These are phyloP conservation scores for Puccinia novopanici DNA, from an alignment of 1,284 basidiomycete genomes.

Conservation along the genomic window DNA sequence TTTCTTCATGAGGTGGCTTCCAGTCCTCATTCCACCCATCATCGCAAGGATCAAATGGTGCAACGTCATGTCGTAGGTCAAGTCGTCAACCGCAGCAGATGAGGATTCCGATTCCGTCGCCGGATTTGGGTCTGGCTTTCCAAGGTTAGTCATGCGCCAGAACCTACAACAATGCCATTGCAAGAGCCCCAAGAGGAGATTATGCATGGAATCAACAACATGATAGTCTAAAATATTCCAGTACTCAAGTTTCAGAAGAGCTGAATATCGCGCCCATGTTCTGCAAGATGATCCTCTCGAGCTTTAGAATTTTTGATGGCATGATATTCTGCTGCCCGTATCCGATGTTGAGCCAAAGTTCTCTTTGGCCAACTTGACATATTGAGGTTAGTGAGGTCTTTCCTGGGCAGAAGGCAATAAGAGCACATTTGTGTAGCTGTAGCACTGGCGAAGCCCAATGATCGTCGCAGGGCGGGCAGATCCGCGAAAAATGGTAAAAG, in stretches of 20 bases:
- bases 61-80: too few species aligned
- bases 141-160: slow-evolving; percentile 20
- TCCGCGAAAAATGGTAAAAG: slow-evolving; percentile 51
- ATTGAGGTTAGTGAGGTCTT: slow-evolving; percentile 15
- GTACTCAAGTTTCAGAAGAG: too few species aligned
- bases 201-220: slow-evolving; percentile 38
- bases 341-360: background rate
- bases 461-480: slow-evolving; percentile 49
- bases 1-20: slow-evolving; percentile 16
- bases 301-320: background rate
- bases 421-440: slow-evolving; percentile 47
- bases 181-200: slow-evolving; percentile 19
- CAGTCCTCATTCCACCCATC: slow-evolving; percentile 31
- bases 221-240: slow-evolving; percentile 39
- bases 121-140: slow-evolving; percentile 16
- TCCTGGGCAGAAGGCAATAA: slow-evolving; percentile 17
- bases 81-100: too few species aligned
- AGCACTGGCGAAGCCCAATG: slow-evolving; percentile 37
- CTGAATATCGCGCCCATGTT: slow-evolving; percentile 24
- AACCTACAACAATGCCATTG: slow-evolving; percentile 25
- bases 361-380: background rate
- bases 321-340: slow-evolving; percentile 10
- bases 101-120: too few species aligned
- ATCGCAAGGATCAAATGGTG: background rate
- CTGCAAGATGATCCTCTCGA: background rate